A percentile compares a stretch with the other conserved stretches of the same genome.
Evolutionary conservation across 2,329 filamentous ascomycete genomes (phyloP).

Genomic region (Falciphora oryzae): DNA sequence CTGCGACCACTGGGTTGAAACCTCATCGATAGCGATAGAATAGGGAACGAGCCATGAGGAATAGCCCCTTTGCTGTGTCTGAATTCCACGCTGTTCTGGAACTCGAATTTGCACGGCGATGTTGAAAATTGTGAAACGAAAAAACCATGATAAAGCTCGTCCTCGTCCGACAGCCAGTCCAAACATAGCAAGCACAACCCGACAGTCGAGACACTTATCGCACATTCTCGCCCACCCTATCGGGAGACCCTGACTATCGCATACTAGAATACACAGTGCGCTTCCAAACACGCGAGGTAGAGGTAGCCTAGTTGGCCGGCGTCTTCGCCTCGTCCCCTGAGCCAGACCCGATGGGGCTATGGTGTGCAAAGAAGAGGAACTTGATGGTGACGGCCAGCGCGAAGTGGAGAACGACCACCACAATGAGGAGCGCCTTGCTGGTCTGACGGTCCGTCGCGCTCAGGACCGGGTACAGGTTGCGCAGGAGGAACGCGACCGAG

Average conservation of each 20-base stretch:
- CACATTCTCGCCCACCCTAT: not conserved
- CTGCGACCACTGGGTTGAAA: no score
- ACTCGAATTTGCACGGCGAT: not conserved
- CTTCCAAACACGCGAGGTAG: not conserved
- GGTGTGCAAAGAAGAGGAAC: conserved; percentile 89
- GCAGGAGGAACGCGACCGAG: conserved; percentile 75
- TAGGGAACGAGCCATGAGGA: not conserved
- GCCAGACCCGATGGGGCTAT: conserved; percentile 42
- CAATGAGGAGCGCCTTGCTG: conserved; percentile 77
- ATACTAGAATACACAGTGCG: not conserved
- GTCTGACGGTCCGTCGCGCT: conserved; percentile 89
- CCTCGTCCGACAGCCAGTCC: no score
- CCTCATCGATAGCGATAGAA: not conserved
- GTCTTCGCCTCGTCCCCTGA: not conserved
- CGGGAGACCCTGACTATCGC: not conserved
- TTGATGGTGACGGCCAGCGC: conserved; percentile 93
- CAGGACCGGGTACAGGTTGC: conserved; percentile 86
- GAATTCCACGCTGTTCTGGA: not conserved
- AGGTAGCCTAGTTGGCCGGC: not conserved
- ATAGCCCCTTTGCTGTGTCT: not conserved
- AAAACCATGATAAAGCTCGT: no score
- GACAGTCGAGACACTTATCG: not conserved
- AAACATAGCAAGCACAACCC: not conserved
- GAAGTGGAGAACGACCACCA: conserved; percentile 80
- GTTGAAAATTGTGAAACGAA: not conserved